Conservation (phyloP, 305 asterid genomes). For the Fraxinus nigra region DNA sequence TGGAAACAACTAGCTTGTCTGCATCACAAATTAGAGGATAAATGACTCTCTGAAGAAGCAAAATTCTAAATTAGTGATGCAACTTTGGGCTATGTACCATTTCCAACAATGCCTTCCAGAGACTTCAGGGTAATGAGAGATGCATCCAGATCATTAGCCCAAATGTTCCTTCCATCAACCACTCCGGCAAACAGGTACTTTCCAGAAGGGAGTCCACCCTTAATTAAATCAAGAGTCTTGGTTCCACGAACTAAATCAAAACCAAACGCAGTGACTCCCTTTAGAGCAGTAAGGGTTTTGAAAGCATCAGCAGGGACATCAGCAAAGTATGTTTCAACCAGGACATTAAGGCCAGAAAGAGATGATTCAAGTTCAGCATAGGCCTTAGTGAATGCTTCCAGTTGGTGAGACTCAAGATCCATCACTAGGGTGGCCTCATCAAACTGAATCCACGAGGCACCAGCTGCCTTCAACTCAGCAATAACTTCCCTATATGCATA, state of each 20-base stretch:
- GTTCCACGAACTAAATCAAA: constrained; percentile 51
- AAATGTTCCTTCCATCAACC: constrained; percentile 49
- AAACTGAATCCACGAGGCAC: constrained; percentile 42
- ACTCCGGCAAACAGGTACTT: constrained; percentile 45
- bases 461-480: constrained; percentile 17
- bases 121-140: constrained; percentile 33
- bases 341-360: constrained; percentile 34
- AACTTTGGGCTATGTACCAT: constrained; percentile 25
- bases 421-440: constrained; percentile 47
- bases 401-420: constrained; percentile 43
- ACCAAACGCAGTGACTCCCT: constrained; percentile 42
- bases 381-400: constrained; percentile 42
- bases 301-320: constrained; percentile 37
- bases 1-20: background rate
- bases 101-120: constrained; percentile 44
- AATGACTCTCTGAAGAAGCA: background rate
- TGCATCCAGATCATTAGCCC: constrained; percentile 48
- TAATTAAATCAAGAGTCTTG: constrained; percentile 39
- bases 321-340: constrained; percentile 45
- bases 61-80: background rate
- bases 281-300: constrained; percentile 34
- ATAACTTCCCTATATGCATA: constrained; percentile 37
- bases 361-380: constrained; percentile 39
- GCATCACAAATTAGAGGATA: background rate
- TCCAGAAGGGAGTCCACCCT: constrained; percentile 44